Evolutionary conservation across 805 yeast species (phyloP).

Genomic region (Blastobotrys parvus): DNA sequence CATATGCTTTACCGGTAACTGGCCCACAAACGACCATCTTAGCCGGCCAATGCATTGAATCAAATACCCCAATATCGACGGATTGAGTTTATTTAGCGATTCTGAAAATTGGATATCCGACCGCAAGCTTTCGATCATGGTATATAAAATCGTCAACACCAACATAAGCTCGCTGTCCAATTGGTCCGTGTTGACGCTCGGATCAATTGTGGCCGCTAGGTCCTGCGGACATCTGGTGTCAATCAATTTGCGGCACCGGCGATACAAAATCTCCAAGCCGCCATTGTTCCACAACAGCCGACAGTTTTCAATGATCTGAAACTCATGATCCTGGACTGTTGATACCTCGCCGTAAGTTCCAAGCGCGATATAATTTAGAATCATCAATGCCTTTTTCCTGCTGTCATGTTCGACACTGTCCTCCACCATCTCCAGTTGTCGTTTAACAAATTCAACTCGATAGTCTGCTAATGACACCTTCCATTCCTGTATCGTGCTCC

Average conservation of each 20-base stretch:
- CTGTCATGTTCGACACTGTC: no score
- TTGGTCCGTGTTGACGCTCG: not conserved
- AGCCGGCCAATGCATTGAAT: conserved; percentile 52
- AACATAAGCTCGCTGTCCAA: conserved; percentile 3
- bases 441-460: not conserved
- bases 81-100: conserved; percentile 15
- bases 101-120: conserved; percentile 15
- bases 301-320: conserved; percentile 21
- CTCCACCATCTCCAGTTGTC: no score
- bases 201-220: not conserved
- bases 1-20: conserved; percentile 40
- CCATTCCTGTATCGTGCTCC: conserved; percentile 1
- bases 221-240: conserved; percentile 1
- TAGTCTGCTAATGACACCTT: conserved; percentile 3
- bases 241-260: not conserved
- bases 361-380: conserved; percentile 24
- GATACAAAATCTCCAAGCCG: conserved; percentile 7
- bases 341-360: conserved; percentile 24
- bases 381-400: conserved; percentile 15
- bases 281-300: conserved; percentile 16
- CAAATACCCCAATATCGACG: conserved; percentile 37
- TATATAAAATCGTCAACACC: conserved; percentile 21
- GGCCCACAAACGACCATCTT: conserved; percentile 47
- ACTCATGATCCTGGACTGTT: conserved; percentile 19
- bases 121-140: conserved; percentile 14